These are phyloP conservation scores for Calvatia gigantea DNA, from an alignment of 768 basidiomycete species.

Conservation along the genomic window DNA sequence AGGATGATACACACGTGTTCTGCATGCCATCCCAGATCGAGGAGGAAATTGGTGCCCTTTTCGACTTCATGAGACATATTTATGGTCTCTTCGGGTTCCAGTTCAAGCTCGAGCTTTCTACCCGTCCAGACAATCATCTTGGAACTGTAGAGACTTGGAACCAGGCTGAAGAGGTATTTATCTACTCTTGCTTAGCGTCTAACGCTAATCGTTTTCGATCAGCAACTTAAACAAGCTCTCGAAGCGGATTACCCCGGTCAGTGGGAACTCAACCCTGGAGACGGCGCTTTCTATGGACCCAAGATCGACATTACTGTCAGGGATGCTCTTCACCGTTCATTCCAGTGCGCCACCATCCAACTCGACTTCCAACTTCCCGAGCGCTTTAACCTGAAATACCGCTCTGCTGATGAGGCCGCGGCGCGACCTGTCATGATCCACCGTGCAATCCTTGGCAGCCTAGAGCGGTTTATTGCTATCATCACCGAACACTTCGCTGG, in stretches of 20 bases:
- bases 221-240: conserved; percentile 84
- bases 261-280: conserved; percentile 93
- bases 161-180: conserved; percentile 68
- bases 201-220: not conserved
- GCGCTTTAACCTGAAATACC: conserved; percentile 93
- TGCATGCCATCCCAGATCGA: conserved; percentile 93
- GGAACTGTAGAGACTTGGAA: conserved; percentile 91
- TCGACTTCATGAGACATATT: conserved; percentile 93
- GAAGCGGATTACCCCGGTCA: conserved; percentile 83
- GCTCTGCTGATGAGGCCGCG: conserved; percentile 69
- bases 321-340: conserved; percentile 88
- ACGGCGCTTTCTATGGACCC: conserved; percentile 99
- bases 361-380: conserved; percentile 98
- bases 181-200: not conserved
- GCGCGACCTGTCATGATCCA: conserved; percentile 96
- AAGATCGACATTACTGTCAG: conserved; percentile 98
- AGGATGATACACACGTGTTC: conserved; percentile 99
- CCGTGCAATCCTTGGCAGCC: conserved; percentile 89
- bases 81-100: conserved; percentile 95
- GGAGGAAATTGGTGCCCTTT: conserved; percentile 79
- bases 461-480: conserved; percentile 96
- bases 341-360: conserved; percentile 98
- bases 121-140: conserved; percentile 91
- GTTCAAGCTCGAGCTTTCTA: conserved; percentile 92
- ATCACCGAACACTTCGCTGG: conserved; percentile 97